phyloP scores from a whole-genome alignment of 1,284 basidiomycete species.

The Leccinum fallax region DNA sequence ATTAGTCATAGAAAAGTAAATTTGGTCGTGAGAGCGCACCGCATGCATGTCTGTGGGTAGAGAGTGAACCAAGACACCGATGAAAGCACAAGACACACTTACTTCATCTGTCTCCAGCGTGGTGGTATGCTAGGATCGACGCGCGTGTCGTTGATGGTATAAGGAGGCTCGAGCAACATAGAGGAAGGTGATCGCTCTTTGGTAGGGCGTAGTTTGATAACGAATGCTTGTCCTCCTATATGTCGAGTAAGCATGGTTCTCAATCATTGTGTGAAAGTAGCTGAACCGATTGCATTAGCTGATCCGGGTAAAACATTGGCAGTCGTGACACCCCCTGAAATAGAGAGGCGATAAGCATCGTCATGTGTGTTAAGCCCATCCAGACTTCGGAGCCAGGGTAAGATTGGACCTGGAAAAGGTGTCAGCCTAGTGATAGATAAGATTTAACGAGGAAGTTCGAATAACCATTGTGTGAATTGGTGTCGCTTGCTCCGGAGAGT shows the following conservation, averaged over 20 bases:
- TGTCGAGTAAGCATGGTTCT: constrained; percentile 11
- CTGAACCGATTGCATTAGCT: constrained; percentile 58
- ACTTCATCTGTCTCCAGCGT: constrained; percentile 56
- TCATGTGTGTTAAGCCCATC: constrained; percentile 39
- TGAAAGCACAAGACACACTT: constrained; percentile 10
- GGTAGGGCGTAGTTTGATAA: constrained; percentile 55
- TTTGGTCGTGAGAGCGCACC: constrained; percentile 32
- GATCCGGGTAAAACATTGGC: constrained; percentile 66
- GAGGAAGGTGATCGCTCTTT: constrained; percentile 47
- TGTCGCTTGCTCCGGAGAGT: constrained; percentile 45
- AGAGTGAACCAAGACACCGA: constrained; percentile 10
- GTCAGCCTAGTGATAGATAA: not conserved
- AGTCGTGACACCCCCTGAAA: constrained; percentile 62
- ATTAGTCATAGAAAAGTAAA: constrained; percentile 9
- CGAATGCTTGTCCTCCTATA: constrained; percentile 53
- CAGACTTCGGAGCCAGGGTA: constrained; percentile 43
- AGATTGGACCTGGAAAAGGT: constrained; percentile 35
- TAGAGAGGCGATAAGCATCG: constrained; percentile 34
- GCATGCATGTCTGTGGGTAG: constrained; percentile 44
- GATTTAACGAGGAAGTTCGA: not conserved
- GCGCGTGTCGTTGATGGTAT: constrained; percentile 38
- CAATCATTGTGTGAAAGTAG: not conserved
- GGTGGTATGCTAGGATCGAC: constrained; percentile 37
- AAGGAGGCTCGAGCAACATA: constrained; percentile 53
- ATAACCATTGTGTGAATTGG: constrained; percentile 46